Evolutionary conservation across 2,329 filamentous ascomycete genomes (phyloP).

Genomic region (Pyricularia sp.): DNA sequence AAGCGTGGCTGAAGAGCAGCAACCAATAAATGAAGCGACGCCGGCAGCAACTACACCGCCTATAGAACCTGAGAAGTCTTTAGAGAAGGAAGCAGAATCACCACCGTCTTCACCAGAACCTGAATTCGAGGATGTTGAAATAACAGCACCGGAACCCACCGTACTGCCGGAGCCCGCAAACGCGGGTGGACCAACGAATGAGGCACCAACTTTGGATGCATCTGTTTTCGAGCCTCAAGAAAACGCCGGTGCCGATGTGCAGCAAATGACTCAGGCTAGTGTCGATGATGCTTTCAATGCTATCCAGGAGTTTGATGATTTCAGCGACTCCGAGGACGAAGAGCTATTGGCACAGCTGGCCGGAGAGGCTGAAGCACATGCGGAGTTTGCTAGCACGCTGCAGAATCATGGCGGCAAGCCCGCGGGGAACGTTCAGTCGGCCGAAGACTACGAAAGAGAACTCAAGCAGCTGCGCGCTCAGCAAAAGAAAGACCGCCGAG

Average conservation of each 20-base stretch:
- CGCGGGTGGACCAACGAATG: background rate
- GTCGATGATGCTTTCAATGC: slow-evolving; percentile 14
- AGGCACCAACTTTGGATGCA: slow-evolving; percentile 2
- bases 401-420: background rate
- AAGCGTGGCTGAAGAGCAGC: background rate
- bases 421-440: slow-evolving; percentile 55
- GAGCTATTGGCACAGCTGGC: slow-evolving; percentile 78
- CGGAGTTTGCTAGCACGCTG: slow-evolving; percentile 76
- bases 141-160: slow-evolving; percentile 6
- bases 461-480: slow-evolving; percentile 79
- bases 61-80: background rate
- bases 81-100: background rate
- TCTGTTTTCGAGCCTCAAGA: slow-evolving; percentile 7
- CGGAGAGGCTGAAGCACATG: slow-evolving; percentile 85
- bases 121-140: slow-evolving; percentile 24
- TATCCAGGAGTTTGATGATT: slow-evolving; percentile 57
- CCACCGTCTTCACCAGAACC: slow-evolving; percentile 14
- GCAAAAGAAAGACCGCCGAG: slow-evolving; percentile 89
- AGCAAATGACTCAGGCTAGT: background rate
- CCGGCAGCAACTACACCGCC: background rate
- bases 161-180: background rate
- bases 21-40: background rate
- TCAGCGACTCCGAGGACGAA: slow-evolving; percentile 83
- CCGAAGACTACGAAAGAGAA: slow-evolving; percentile 71
- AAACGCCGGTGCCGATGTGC: slow-evolving; percentile 8